These are phyloP conservation scores for Phlebiopsis gigantea DNA, from an alignment of 768 basidiomycete species.

Conservation along the genomic window DNA sequence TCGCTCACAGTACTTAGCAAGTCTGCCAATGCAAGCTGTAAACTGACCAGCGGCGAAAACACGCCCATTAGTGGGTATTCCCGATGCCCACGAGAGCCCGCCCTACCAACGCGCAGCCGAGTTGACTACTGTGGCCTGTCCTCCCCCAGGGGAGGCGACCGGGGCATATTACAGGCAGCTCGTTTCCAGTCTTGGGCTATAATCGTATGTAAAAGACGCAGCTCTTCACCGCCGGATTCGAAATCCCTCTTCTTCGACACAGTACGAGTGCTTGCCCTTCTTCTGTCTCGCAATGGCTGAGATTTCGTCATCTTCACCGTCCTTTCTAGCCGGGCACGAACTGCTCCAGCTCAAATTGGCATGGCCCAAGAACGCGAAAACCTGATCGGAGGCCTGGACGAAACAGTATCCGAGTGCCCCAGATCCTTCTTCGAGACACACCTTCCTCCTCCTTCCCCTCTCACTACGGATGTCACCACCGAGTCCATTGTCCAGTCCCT, in stretches of 20 bases:
- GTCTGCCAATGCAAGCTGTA: constrained; percentile 66
- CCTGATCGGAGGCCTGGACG: too few relatives aligned
- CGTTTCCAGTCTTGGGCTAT: constrained; percentile 23
- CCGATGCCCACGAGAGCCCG: constrained; percentile 76
- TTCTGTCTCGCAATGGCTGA: too few relatives aligned
- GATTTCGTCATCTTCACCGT: too few relatives aligned
- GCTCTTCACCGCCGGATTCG: too few relatives aligned
- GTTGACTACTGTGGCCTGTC: constrained; percentile 58
- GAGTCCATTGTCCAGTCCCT: not conserved
- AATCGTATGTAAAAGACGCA: too few relatives aligned
- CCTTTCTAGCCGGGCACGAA: too few relatives aligned
- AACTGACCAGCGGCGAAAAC: not conserved
- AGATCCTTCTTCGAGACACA: not conserved
- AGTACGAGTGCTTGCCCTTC: too few relatives aligned
- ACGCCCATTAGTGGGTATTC: too few relatives aligned
- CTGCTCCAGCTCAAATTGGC: too few relatives aligned
- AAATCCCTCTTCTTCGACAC: too few relatives aligned
- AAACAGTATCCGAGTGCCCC: not conserved
- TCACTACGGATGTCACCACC: too few relatives aligned
- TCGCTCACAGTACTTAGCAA: constrained; percentile 59
- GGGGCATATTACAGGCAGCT: constrained; percentile 8
- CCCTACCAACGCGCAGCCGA: constrained; percentile 90
- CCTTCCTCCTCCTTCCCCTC: not conserved
- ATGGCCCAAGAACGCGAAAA: too few relatives aligned
- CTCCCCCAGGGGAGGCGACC: constrained; percentile 15